These are phyloP conservation scores for Lunasporangiospora selenospora DNA, from an alignment of 192 early-diverging fungal species.

Conservation along the genomic window DNA sequence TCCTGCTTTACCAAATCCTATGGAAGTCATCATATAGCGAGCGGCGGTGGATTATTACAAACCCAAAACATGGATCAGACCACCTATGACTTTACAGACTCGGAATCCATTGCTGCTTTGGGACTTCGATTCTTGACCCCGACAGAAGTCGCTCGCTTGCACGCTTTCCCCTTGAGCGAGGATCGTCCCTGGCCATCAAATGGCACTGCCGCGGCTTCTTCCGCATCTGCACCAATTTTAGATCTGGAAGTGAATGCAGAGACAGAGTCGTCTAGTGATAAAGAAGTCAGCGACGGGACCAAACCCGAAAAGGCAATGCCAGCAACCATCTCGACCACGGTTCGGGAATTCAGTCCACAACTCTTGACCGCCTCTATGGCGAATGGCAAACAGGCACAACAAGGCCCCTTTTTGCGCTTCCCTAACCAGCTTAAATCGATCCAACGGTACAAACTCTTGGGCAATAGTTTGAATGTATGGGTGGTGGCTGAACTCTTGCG, in stretches of 20 bases:
- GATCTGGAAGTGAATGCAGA: too few relatives aligned
- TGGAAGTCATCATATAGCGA: conserved; percentile 78
- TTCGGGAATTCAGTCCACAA: conserved; percentile 13
- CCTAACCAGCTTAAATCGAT: conserved; percentile 63
- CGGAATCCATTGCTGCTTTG: conserved; percentile 66
- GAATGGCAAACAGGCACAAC: conserved; percentile 23
- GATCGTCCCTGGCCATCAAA: neutral
- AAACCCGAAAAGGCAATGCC: neutral
- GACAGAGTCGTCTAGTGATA: too few relatives aligned
- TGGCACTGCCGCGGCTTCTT: neutral
- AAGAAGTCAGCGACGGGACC: too few relatives aligned
- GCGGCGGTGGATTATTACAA: conserved; percentile 82
- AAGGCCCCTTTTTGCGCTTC: conserved; percentile 63
- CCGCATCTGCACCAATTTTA: too few relatives aligned
- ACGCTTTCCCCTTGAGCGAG: conserved; percentile 72
- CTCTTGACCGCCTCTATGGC: conserved; percentile 57
- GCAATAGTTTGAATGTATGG: conserved; percentile 87
- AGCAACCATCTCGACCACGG: neutral
- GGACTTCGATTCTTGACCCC: conserved; percentile 87
- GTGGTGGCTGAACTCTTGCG: conserved; percentile 81
- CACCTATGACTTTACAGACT: conserved; percentile 68
- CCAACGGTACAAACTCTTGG: conserved; percentile 82
- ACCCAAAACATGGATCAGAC: conserved; percentile 72
- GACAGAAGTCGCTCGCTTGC: conserved; percentile 78
- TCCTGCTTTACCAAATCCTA: conserved; percentile 88